Conservation (phyloP, 306 rosid genomes). For the Castanea crenata region DNA sequence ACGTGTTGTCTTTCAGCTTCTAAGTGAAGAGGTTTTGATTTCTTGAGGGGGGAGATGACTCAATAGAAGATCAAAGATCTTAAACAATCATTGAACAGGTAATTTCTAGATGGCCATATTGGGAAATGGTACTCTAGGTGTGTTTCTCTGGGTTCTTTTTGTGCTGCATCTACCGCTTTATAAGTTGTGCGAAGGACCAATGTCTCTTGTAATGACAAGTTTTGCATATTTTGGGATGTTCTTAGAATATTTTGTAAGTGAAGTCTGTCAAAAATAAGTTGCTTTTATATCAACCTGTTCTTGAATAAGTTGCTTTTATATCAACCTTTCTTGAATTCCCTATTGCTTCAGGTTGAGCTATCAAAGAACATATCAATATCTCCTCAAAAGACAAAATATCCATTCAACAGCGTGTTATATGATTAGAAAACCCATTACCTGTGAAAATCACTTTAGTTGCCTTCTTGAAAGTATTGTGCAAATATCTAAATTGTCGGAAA, state of each 20-base stretch:
- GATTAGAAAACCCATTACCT: no score
- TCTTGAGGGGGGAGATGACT: constrained; percentile 71
- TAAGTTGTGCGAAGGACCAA: background rate
- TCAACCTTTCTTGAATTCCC: background rate
- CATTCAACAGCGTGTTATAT: no score
- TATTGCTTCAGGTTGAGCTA: background rate
- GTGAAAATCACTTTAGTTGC: no score
- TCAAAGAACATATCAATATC: background rate
- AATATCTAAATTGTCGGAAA: no score
- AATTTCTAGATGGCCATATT: constrained; percentile 12
- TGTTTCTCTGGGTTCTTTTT: background rate
- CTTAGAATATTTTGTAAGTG: background rate
- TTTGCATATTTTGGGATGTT: background rate
- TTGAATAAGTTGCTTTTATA: background rate
- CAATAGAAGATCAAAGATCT: constrained; percentile 62
- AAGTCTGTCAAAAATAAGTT: background rate
- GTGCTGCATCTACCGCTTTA: background rate
- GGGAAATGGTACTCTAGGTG: background rate
- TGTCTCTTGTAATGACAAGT: background rate
- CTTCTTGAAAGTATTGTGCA: no score
- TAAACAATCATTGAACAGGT: constrained; percentile 79
- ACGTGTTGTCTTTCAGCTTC: constrained; percentile 38
- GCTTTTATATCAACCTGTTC: no score
- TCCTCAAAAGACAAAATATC: background rate
- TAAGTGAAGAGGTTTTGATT: constrained; percentile 68